A percentile compares a stretch with the other conserved stretches of the same genome.
These are phyloP conservation scores for Hepatocystis sp. DNA, from an alignment of 169 alveolate species.

Conservation along the genomic window DNA sequence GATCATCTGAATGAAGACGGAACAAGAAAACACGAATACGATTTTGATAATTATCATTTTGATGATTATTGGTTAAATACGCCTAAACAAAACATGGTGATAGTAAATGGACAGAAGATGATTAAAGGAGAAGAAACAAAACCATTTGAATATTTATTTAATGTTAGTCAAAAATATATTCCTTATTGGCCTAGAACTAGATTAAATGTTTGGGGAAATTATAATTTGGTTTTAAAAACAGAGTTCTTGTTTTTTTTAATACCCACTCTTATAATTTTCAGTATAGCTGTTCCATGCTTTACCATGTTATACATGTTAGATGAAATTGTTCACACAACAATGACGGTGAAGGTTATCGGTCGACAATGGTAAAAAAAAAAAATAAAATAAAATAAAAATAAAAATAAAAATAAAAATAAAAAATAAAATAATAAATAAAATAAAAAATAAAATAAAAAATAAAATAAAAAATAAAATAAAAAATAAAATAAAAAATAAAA, in stretches of 20 bases:
- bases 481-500: too few species aligned
- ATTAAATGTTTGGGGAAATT: constrained; percentile 85
- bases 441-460: too few species aligned
- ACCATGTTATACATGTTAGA: constrained; percentile 90
- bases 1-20: constrained; percentile 88
- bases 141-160: constrained; percentile 87
- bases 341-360: constrained; percentile 92
- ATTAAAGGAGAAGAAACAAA: constrained; percentile 88
- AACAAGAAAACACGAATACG: constrained; percentile 79
- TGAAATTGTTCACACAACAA: constrained; percentile 89
- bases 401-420: neutral
- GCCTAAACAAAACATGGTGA: constrained; percentile 87
- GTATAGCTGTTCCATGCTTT: constrained; percentile 90
- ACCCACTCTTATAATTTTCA: constrained; percentile 89
- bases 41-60: constrained; percentile 87
- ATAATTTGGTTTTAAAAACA: constrained; percentile 84
- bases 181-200: constrained; percentile 85
- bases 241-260: constrained; percentile 91
- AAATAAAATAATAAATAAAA: too few species aligned
- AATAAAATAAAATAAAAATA: neutral
- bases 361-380: constrained; percentile 86
- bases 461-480: too few species aligned
- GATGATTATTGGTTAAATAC: constrained; percentile 86
- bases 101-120: constrained; percentile 89
- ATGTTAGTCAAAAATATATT: constrained; percentile 79